These are phyloP conservation scores for Phytophthora hybrid DNA, from an alignment of 352 stramenopile genomes.

Conservation along the genomic window DNA sequence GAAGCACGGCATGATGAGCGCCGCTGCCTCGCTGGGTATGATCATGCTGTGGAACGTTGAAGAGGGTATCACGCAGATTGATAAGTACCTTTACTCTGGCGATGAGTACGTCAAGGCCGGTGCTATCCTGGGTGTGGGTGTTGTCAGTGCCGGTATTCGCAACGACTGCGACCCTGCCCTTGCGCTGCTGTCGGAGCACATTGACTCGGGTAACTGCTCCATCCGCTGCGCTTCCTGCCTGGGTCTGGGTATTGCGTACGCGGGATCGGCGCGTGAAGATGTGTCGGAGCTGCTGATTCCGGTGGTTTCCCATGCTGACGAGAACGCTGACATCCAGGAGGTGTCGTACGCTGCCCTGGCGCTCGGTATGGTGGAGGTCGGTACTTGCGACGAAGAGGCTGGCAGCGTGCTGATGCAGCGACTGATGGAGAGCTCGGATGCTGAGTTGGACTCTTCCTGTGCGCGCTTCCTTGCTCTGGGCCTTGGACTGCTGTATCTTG, in stretches of 20 bases:
- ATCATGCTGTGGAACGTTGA: conserved; percentile 99
- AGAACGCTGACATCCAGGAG: conserved; percentile 94
- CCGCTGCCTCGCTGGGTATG: conserved; percentile 97
- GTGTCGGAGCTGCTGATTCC: conserved; percentile 97
- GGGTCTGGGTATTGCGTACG: conserved; percentile 98
- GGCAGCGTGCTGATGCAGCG: conserved; percentile 96
- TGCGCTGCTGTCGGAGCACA: conserved; percentile 97
- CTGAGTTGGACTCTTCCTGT: conserved; percentile 97
- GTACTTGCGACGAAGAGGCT: conserved; percentile 98
- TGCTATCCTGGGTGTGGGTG: conserved; percentile 97
- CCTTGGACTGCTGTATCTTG: conserved; percentile 98
- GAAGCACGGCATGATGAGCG: conserved; percentile 99
- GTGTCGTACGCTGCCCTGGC: conserved; percentile 95
- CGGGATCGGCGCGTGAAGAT: conserved; percentile 96
- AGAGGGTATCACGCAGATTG: conserved; percentile 98
- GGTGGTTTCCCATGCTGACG: conserved; percentile 91
- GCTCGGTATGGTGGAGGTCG: conserved; percentile 98
- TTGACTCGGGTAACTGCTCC: conserved; percentile 94
- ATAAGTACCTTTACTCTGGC: conserved; percentile 99
- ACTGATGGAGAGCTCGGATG: conserved; percentile 98
- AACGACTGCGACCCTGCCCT: conserved; percentile 98
- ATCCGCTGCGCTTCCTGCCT: conserved; percentile 96
- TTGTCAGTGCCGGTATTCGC: conserved; percentile 93
- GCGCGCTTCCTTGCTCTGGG: conserved; percentile 97
- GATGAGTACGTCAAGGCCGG: conserved; percentile 99